Evolutionary conservation across 345 rosid species (phyloP), one percentile per base, ranked within the genome.

Genomic region (Eucalyptus caleyi): DNA sequence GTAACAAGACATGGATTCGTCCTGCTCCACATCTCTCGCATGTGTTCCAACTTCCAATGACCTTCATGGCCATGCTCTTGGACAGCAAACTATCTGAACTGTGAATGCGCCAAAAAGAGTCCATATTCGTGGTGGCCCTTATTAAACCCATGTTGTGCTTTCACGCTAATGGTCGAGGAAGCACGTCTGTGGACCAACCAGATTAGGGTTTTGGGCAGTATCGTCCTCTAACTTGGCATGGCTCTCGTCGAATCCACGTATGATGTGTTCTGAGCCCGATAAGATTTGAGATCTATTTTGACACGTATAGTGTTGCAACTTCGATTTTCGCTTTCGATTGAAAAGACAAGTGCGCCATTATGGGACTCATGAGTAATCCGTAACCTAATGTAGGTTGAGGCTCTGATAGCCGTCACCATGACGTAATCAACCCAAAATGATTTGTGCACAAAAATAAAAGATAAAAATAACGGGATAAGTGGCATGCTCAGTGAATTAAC

Each of bases 1-100:
- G 95, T 95, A 86, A 94, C 86, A 91, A 95, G 96, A 96, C 94
- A 26, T 56, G 26, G 6, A 81, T 47, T 56, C 86, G 87, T 42
- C 88, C 49, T 88, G 87, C 86, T 51, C 86, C 90, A 86, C 60
- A 53, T 86, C 87, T 72, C 53, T 80, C 47, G 34, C 81, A 12
- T 32, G 62, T 67, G 89, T 82, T 69, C 50, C 37, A 11, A 15
- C 88, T 82, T 88, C 50, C 37, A 19, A 9, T 91, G 42, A 59
- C 86, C 26, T 50, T 80, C 51, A 1, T 89, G 83, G 47, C 88
- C 77, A 26, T n/a, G 11, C 77, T 16, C 77, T 16, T 15, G 77
- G 77, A 65, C 77, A n/a, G 77, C 77, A 65, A 65, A 65, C 77
- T 16, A 65, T 65, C 77, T 65, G 40, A 16, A 77, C 15, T 11